Conservation (phyloP, 257 asterid species). For the Solanum peruvianum region DNA sequence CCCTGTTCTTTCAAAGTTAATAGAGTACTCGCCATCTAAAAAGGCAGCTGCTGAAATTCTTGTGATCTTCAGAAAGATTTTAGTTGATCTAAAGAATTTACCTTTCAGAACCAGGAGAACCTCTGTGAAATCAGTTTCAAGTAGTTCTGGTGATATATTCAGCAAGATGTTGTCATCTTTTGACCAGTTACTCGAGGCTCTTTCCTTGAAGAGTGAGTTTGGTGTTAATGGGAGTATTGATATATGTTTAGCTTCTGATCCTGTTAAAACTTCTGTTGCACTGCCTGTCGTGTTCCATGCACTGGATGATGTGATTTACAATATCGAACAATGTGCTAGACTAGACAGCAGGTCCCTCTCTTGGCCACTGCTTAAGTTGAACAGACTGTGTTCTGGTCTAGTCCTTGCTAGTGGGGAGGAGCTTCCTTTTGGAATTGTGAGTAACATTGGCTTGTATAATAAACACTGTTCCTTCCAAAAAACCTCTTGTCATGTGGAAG, state of each 20-base stretch:
- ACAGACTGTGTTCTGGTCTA: conserved; percentile 70
- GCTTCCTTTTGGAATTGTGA: conserved; percentile 93
- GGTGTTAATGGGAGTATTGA: conserved; percentile 32
- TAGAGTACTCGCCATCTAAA: conserved; percentile 36
- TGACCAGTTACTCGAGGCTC: conserved; percentile 51
- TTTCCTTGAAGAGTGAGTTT: conserved; percentile 48
- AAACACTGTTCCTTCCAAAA: not conserved
- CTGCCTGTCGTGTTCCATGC: conserved; percentile 87
- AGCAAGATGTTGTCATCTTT: conserved; percentile 21
- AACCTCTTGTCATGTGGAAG: not conserved
- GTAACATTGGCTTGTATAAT: conserved; percentile 17
- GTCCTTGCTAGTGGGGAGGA: conserved; percentile 96
- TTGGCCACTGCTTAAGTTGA: conserved; percentile 86
- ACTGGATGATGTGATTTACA: conserved; percentile 61
- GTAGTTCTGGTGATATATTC: conserved; percentile 12
- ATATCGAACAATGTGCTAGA: conserved; percentile 25
- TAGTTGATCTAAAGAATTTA: conserved; percentile 51
- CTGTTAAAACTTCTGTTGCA: conserved; percentile 68
- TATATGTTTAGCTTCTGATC: conserved; percentile 59
- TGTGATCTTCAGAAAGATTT: conserved; percentile 31
- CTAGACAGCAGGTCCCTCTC: conserved; percentile 41
- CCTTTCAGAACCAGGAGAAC: conserved; percentile 76
- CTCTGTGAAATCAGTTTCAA: conserved; percentile 28
- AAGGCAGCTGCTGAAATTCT: conserved; percentile 39
- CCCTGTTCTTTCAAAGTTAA: conserved; percentile 44